phyloP scores from a whole-genome alignment of 805 yeast species.

The Candida ovalis region DNA sequence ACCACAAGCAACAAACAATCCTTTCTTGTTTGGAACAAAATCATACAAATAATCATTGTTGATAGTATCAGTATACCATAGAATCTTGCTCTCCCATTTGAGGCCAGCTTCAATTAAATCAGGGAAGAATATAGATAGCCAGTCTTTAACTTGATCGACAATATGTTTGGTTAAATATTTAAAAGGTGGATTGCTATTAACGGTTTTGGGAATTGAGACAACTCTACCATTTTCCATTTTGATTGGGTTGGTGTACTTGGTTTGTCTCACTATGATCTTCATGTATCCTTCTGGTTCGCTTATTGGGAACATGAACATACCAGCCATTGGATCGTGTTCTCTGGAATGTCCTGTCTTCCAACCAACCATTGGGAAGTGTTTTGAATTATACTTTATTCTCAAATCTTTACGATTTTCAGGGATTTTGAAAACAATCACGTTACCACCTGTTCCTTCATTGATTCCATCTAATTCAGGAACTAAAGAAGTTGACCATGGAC shows the following conservation, averaged over 20 bases:
- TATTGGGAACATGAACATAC: conserved; percentile 34
- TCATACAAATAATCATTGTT: conserved; percentile 31
- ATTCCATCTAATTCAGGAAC: conserved; percentile 35
- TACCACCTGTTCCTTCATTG: conserved; percentile 36
- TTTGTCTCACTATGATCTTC: conserved; percentile 35
- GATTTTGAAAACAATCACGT: conserved; percentile 32
- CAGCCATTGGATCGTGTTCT: conserved; percentile 30
- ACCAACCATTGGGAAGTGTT: conserved; percentile 32
- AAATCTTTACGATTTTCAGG: conserved; percentile 35
- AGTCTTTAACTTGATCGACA: conserved; percentile 25
- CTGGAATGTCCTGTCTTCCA: conserved; percentile 34
- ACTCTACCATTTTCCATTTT: conserved; percentile 17
- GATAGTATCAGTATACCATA: conserved; percentile 34
- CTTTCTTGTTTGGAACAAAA: conserved; percentile 30
- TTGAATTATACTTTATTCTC: conserved; percentile 29
- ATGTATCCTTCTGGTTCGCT: conserved; percentile 34
- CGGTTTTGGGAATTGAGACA: conserved; percentile 31
- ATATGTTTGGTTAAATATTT: conserved; percentile 24
- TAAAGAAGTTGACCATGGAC: conserved; percentile 30
- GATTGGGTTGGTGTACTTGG: conserved; percentile 33
- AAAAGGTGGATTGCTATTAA: conserved; percentile 22
- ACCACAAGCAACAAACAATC: conserved; percentile 31
- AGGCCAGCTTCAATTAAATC: conserved; percentile 24
- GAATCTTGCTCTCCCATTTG: conserved; percentile 23
- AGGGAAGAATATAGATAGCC: conserved; percentile 26